Conservation (phyloP, 1,139 yeast species). For the Sugiyamaella pinicola region DNA sequence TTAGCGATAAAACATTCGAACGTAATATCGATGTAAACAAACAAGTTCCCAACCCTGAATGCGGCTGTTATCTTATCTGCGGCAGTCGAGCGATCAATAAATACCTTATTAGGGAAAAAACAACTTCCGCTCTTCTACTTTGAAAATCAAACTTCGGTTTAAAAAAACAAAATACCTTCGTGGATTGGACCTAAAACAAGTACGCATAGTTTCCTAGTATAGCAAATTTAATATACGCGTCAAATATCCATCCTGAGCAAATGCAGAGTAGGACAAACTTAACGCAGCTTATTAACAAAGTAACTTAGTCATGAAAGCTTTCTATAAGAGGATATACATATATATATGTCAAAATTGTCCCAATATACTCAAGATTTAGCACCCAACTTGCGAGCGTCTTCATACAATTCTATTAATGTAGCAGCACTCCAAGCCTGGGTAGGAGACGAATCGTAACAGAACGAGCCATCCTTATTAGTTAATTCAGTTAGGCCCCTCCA, state of each 20-base stretch:
- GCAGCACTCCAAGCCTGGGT: slow-evolving; percentile 97
- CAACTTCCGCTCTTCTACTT: background rate
- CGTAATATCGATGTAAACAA: slow-evolving; percentile 8
- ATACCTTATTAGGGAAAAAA: background rate
- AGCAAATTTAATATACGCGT: too few species aligned
- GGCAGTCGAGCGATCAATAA: background rate
- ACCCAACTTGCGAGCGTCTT: slow-evolving; percentile 47
- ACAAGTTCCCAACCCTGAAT: background rate
- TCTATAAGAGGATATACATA: too few species aligned
- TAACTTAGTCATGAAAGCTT: too few species aligned
- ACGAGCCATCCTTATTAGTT: slow-evolving; percentile 81
- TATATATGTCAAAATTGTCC: slow-evolving; percentile 3
- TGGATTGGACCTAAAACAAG: too few species aligned
- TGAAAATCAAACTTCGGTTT: too few species aligned
- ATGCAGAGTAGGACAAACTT: too few species aligned
- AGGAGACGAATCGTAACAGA: slow-evolving; percentile 86
- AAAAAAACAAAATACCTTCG: too few species aligned
- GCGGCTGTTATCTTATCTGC: slow-evolving; percentile 4
- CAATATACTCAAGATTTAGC: background rate
- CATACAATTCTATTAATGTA: slow-evolving; percentile 77
- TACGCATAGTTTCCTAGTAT: too few species aligned
- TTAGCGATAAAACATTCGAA: background rate
- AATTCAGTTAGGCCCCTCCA: slow-evolving; percentile 96
- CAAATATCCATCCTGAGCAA: too few species aligned
- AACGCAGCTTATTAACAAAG: too few species aligned